Percentiles rank a stretch among this genome's conserved stretches.
Conservation (phyloP, 163 green algal genomes). For the Scenedesmus sp. region DNA sequence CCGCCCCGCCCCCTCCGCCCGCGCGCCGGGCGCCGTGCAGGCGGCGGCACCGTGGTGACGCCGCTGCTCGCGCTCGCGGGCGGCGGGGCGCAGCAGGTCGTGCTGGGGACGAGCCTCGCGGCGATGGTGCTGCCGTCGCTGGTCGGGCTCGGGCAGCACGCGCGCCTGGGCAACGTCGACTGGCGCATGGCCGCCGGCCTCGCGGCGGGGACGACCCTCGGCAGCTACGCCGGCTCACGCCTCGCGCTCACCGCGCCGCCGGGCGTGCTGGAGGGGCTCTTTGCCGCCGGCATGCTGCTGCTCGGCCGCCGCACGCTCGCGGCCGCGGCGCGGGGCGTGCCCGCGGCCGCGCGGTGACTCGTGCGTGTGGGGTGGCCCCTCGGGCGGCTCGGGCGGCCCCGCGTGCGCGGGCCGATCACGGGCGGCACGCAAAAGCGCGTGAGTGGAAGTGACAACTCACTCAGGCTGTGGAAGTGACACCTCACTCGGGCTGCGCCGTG, state of each 20-base stretch:
- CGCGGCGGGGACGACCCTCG: constrained; percentile 64
- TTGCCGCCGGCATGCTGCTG: constrained; percentile 72
- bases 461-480: no score
- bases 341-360: constrained; percentile 19
- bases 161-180: constrained; percentile 77
- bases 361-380: no score
- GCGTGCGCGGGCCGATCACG: no score
- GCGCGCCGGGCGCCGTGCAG: no score
- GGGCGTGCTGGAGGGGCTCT: constrained; percentile 66
- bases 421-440: no score
- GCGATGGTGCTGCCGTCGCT: constrained; percentile 74
- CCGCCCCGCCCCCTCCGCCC: no score
- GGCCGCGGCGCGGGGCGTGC: constrained; percentile 18
- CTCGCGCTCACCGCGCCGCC: constrained; percentile 65
- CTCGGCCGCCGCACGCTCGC: constrained; percentile 71
- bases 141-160: constrained; percentile 65
- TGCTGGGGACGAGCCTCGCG: constrained; percentile 71
- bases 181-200: constrained; percentile 69
- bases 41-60: constrained; percentile 80
- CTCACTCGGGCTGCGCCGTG: no score
- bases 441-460: no score
- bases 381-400: no score
- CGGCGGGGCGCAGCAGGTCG: constrained; percentile 42
- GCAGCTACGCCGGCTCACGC: constrained; percentile 61
- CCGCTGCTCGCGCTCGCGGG: constrained; percentile 72